These are phyloP conservation scores for Tilletia indica DNA, from an alignment of 1,284 basidiomycete genomes.

Conservation along the genomic window DNA sequence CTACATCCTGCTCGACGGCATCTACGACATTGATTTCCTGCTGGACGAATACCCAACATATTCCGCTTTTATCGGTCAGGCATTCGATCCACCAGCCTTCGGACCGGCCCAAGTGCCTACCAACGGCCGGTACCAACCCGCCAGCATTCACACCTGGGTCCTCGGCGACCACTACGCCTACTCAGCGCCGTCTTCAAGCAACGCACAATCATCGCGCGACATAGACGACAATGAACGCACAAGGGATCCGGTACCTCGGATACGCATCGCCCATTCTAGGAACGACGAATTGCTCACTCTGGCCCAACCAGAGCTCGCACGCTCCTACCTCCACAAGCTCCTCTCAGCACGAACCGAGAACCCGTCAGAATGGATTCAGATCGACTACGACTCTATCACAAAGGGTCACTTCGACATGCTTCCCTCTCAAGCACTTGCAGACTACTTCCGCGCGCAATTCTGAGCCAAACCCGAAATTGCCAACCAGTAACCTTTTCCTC, in stretches of 20 bases:
- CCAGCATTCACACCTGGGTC: slow-evolving; percentile 63
- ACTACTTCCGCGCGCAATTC: slow-evolving; percentile 2
- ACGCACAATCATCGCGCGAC: background rate
- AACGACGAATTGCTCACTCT: slow-evolving; percentile 8
- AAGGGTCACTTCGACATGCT: slow-evolving; percentile 2
- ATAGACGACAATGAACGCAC: background rate
- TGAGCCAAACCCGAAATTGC: background rate
- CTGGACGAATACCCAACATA: slow-evolving; percentile 9
- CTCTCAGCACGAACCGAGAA: background rate
- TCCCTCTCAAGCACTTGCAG: background rate
- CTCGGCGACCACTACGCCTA: slow-evolving; percentile 69
- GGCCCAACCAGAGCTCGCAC: slow-evolving; percentile 6
- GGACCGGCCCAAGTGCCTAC: background rate
- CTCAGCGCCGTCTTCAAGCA: background rate
- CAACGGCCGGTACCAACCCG: background rate
- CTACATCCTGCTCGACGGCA: slow-evolving; percentile 14
- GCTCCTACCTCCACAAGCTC: background rate
- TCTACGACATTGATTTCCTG: slow-evolving; percentile 11
- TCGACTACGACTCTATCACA: slow-evolving; percentile 2
- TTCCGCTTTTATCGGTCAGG: slow-evolving; percentile 3
- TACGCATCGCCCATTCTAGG: background rate
- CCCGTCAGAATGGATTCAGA: background rate
- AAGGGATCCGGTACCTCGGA: background rate
- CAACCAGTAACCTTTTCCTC: background rate
- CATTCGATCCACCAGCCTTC: background rate